Evolutionary conservation across 345 rosid genomes (phyloP).

Genomic region (Acer saccharum): DNA sequence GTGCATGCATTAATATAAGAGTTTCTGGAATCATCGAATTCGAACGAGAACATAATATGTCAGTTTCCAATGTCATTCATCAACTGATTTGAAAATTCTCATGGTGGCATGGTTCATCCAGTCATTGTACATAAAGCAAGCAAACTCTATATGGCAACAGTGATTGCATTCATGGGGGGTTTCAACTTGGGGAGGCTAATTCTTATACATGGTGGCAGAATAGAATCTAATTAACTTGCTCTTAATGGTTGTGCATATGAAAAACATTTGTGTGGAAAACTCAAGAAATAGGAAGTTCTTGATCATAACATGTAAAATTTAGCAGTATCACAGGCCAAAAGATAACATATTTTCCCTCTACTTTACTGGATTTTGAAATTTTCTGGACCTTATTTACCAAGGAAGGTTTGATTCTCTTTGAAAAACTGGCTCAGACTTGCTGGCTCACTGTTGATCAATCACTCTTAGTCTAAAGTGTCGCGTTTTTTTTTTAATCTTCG

Average conservation of each 20-base stretch:
- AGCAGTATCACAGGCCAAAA: too few species aligned
- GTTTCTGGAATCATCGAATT: not conserved
- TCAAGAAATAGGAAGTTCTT: too few species aligned
- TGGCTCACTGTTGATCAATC: not conserved
- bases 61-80: not conserved
- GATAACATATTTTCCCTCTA: too few species aligned
- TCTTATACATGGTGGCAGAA: not conserved
- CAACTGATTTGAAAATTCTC: not conserved
- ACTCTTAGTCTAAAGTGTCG: constrained; percentile 12
- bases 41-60: not conserved
- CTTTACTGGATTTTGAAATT: too few species aligned
- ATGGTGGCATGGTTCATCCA: not conserved
- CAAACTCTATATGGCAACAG: not conserved
- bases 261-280: not conserved
- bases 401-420: not conserved
- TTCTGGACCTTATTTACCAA: not conserved
- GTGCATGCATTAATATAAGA: not conserved
- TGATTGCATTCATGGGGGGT: not conserved
- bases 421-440: not conserved
- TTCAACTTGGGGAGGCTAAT: not conserved
- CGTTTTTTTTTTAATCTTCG: not conserved
- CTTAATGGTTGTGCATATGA: not conserved
- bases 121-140: not conserved
- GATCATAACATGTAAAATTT: too few species aligned
- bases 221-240: not conserved